phyloP scores from a whole-genome alignment of 73 alveolate genomes.

The Tetrahymena malaccensis region DNA sequence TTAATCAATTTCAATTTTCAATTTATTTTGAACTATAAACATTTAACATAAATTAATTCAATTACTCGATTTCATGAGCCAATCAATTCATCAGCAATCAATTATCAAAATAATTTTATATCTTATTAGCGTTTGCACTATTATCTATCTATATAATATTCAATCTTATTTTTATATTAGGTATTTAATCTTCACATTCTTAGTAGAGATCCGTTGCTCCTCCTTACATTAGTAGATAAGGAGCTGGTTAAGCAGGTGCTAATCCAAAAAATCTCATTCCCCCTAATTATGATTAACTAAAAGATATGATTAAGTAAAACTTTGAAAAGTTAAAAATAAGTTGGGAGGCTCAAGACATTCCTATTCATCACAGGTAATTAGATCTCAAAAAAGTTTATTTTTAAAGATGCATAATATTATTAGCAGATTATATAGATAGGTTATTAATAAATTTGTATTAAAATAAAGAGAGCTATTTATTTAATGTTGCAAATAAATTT shows the following conservation, averaged over 20 bases:
- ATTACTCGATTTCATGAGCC: no score
- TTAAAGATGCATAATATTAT: neutral
- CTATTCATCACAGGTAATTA: neutral
- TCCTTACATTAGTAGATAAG: neutral
- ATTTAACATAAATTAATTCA: neutral
- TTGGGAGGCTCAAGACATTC: neutral
- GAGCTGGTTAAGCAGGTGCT: neutral
- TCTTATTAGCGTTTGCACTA: no score
- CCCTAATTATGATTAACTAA: neutral
- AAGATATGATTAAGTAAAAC: neutral
- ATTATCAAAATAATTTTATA: no score
- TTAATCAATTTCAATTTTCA: neutral
- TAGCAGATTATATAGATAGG: no score
- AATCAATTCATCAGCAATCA: no score
- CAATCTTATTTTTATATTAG: neutral
- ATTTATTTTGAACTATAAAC: neutral
- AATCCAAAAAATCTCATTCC: neutral
- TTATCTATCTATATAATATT: no score
- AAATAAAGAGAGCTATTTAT: neutral
- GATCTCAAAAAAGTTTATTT: neutral
- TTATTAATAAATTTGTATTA: no score
- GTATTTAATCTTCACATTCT: neutral
- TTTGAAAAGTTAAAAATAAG: neutral
- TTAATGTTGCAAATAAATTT: neutral
- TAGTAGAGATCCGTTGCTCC: neutral